Base-by-base conservation (phyloP, 1,139 yeast genomes). In the Suhomyces guaymorum region DNA sequence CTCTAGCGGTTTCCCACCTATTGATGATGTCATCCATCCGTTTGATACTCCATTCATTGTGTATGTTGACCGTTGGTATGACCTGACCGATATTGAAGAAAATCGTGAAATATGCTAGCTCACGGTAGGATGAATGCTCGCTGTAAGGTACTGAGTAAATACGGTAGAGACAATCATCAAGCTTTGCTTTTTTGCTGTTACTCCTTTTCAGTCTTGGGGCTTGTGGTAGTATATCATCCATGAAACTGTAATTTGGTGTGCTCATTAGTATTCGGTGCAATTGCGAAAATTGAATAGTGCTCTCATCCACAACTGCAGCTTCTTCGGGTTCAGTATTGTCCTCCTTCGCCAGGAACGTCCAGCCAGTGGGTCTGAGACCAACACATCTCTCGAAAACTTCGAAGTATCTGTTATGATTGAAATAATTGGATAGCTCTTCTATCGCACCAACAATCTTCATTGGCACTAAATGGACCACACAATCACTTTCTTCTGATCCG, bases 91-190 rank as follows among this genome's bases (percentile, higher is more conserved):
- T 70, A 7, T 70, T 59, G 33, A 86, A 53, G 23, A 70, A 63
- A 2, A 73, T 63, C 22, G 81, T 75, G 52, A 90, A 86, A 43
- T 73, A 71, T 7, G 81, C 70, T 32, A 92, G 66, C 51, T 92
- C 97, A 29, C 85, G 65, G 51, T 80, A 90, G 33, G 95, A 86
- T 10, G 96, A 88, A 61, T 92, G 98, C 54, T 92, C 98, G 50
- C 95, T 83, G 52, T 92, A 92, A 0, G 97, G 97, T 0, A 90
- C 73, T 22, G 78, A 62, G 49, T 80, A 80, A 1, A 80, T 63
- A 34, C 81, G 73, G 41, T 55, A 59, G 16, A 63, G 46, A 5
- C 58, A 52, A 23, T 46, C 47, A 30, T 64, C 67, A 3, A 53
- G 54, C 23, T 52, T 54, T 15, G 48, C 54, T 20, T 52, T 52